Evolutionary conservation across 140 eudicot genomes (phyloP), one percentile per base, ranked within the genome.

Genomic region (Flaveria floridana): DNA sequence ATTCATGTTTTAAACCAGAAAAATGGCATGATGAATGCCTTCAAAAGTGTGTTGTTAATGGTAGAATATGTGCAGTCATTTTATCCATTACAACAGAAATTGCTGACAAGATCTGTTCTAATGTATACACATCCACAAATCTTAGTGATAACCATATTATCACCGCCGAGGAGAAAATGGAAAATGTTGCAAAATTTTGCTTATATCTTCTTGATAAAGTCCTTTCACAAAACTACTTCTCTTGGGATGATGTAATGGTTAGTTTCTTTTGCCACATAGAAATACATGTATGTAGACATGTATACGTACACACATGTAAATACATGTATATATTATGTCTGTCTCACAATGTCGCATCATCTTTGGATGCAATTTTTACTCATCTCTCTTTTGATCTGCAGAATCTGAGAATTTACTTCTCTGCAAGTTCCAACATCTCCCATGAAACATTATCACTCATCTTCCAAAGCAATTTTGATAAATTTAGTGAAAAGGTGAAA

Each of bases 241-340:
- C 92, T 18, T 94, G 99, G 99, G 87, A 86, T 0, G 86, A 94
- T 73, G 81, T 82, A 23, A 64, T 66, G 92, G 99, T 94, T 16
- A 76, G 99, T 81, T 64, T 73, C 74, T 76, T 67, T 67, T 77
- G 5, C 57, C 61, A 21, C 59, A 16, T 2, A 58, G 21, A 10
- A 11, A 37, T 58, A 56, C 34, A 30, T 58, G 3, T 42, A 23
- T 28, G 18, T 14, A 12, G 0, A 59, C 18, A 50, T n/a, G 30
- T 1, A 9, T 4, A 23, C 46, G 18, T 0, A 9, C 21, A 23
- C 46, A 39, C 10, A 15, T 39, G n/a, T 47, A 44, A 18, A 11
- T 56, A 20, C 41, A 11, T 65, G 3, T 48, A n/a, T 13, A 9
- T 65, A 26, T 64, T 25, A 13, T 48, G 39, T 63, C 34, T 30